These are phyloP conservation scores for Colletotrichum australisinense DNA, from an alignment of 2,329 filamentous ascomycete species.

Conservation along the genomic window DNA sequence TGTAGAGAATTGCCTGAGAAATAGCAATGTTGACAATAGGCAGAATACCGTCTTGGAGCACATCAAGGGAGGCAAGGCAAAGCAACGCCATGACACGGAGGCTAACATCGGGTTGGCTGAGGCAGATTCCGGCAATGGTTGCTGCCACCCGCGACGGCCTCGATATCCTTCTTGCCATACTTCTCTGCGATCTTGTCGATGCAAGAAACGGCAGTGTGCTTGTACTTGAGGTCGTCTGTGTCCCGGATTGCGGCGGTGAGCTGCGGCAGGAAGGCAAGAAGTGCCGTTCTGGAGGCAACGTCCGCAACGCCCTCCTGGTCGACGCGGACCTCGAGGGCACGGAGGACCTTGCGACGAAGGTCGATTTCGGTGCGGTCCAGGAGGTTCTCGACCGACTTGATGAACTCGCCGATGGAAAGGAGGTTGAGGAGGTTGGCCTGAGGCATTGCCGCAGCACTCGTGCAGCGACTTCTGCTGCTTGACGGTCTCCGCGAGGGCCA, in stretches of 20 bases:
- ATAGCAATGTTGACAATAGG: conserved; percentile 83
- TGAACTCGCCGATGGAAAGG: conserved; percentile 87
- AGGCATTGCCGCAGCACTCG: conserved; percentile 72
- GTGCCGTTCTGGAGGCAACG: conserved; percentile 72
- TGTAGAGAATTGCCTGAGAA: conserved; percentile 76
- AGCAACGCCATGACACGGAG: conserved; percentile 87
- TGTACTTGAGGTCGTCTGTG: conserved; percentile 78
- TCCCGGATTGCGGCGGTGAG: conserved; percentile 81
- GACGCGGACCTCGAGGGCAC: conserved; percentile 83
- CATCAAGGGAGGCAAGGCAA: conserved; percentile 89
- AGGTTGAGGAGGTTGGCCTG: conserved; percentile 86
- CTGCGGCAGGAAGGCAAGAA: conserved; percentile 83
- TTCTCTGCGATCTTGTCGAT: conserved; percentile 94
- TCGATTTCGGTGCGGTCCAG: conserved; percentile 81
- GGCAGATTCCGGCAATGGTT: conserved; percentile 81
- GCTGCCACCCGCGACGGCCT: conserved; percentile 78
- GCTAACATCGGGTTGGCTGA: conserved; percentile 78
- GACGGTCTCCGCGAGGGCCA: conserved; percentile 74
- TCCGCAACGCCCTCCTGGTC: conserved; percentile 79
- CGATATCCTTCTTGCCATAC: conserved; percentile 91
- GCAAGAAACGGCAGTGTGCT: conserved; percentile 87
- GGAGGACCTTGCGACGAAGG: conserved; percentile 82
- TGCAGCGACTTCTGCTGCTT: conserved; percentile 67
- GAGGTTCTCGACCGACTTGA: conserved; percentile 86
- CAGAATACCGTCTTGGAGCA: conserved; percentile 87